Evolutionary conservation across 768 basidiomycete genomes (phyloP).

Genomic region (Tephrocybe rancida): DNA sequence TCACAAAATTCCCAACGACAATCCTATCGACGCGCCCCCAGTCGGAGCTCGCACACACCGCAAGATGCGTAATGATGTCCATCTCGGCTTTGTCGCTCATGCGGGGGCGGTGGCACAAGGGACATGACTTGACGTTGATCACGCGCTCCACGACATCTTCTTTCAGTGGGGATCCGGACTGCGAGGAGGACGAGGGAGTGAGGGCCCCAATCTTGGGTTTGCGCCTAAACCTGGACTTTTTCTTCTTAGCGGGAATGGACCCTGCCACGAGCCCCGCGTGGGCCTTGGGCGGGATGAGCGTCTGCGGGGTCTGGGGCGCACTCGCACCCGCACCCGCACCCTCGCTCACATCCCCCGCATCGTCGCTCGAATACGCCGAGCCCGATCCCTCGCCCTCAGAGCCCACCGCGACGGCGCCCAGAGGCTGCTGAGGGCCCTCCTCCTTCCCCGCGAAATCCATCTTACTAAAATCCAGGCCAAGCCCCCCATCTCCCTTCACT

Average conservation of each 20-base stretch:
- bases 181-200: conserved; percentile 9
- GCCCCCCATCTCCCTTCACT: conserved; percentile 33
- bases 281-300: background rate
- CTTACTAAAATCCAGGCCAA: conserved; percentile 8
- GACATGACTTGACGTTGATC: conserved; percentile 95
- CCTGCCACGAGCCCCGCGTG: background rate
- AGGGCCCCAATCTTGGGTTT: conserved; percentile 20
- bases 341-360: conserved; percentile 33
- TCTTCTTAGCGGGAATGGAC: conserved; percentile 7
- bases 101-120: conserved; percentile 88
- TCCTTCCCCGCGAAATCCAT: conserved; percentile 12
- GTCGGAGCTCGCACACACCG: conserved; percentile 91
- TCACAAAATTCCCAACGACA: conserved; percentile 93
- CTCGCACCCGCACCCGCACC: background rate
- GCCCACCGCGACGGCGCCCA: background rate
- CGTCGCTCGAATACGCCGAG: conserved; percentile 34
- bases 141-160: conserved; percentile 68
- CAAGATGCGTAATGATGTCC: conserved; percentile 97
- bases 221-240: conserved; percentile 15
- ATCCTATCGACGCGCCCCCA: conserved; percentile 90
- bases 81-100: conserved; percentile 86
- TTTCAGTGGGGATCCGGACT: background rate
- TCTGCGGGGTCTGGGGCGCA: background rate
- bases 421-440: background rate
- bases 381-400: conserved; percentile 7